Percentiles rank a stretch among this genome's conserved stretches.
Conservation (phyloP, 2,329 filamentous ascomycete genomes). For the Pseudogymnoascus sp. region DNA sequence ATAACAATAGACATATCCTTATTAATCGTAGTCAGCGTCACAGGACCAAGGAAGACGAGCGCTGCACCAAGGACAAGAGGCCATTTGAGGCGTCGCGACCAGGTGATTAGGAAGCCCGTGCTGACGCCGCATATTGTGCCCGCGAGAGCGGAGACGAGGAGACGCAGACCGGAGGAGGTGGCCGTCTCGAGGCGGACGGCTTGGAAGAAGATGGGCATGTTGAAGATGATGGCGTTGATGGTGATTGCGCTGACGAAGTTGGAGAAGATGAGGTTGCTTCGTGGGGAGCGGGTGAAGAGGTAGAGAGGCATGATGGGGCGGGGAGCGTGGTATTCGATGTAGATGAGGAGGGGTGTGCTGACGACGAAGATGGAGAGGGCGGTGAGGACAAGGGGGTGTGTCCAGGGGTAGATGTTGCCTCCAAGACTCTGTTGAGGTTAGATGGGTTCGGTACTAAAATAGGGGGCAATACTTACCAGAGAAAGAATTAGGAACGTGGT, state of each 20-base stretch:
- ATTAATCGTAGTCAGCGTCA: slow-evolving; percentile 42
- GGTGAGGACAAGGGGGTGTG: slow-evolving; percentile 48
- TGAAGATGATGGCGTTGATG: slow-evolving; percentile 51
- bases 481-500: slow-evolving; percentile 51
- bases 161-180: slow-evolving; percentile 63
- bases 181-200: slow-evolving; percentile 63
- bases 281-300: slow-evolving; percentile 42
- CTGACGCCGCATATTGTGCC: slow-evolving; percentile 46
- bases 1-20: slow-evolving; percentile 42
- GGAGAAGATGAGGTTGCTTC: slow-evolving; percentile 49
- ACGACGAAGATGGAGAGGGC: slow-evolving; percentile 42
- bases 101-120: slow-evolving; percentile 56
- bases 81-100: slow-evolving; percentile 52
- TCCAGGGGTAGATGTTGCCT: slow-evolving; percentile 57
- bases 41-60: slow-evolving; percentile 43
- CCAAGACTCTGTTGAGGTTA: slow-evolving; percentile 44
- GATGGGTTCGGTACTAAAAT: slow-evolving; percentile 12
- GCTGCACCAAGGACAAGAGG: slow-evolving; percentile 45
- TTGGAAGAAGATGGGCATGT: slow-evolving; percentile 67
- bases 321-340: slow-evolving; percentile 41
- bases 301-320: slow-evolving; percentile 54
- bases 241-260: slow-evolving; percentile 47
- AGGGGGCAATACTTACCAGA: slow-evolving; percentile 34
- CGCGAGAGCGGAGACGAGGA: slow-evolving; percentile 55
- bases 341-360: slow-evolving; percentile 44